Evolutionary conservation across 108 stramenopile genomes (phyloP), one percentile per base, ranked within the genome.

Genomic region (Nitzschia sp.): DNA sequence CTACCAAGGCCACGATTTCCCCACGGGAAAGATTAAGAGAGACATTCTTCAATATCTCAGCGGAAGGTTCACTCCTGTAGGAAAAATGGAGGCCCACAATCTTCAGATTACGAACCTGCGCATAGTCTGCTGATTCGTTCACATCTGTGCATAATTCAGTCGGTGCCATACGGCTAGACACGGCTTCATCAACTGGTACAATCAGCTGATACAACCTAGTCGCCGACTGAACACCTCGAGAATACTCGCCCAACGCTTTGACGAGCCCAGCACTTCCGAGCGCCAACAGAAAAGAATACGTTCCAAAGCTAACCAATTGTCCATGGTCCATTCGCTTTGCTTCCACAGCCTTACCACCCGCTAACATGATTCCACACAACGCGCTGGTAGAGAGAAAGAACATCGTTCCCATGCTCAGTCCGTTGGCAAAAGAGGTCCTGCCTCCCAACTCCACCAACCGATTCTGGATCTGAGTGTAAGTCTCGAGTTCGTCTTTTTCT

Each of bases 1-100:
- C 99, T 1, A 95, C 90, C 25, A 99, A 54, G 0, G 96, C 98
- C 23, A 97, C 79, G 51, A 95, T 89, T 32, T 91, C 72, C 24
- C 96, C 96, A 8, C 93, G 69, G 30, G 72, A 54, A 15, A 98
- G 69, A 26, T 58, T 36, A 18, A 99, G 64, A 13, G 88, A 83
- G 21, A 98, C 64, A 73, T 85, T 70, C 6, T 78, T 57, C 18
- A 99, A 68, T 17, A 95, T 89, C 3, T 49, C 4, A 31, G 68
- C 77, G 49, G 71, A 69, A 19, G 83, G 61, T 21, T 70, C 51
- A 23, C 82, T 70, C 36, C 65, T 71, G 63, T 90, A 95, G 15
- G 89, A 57, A 78, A 93, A 95, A 1, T 54, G 64, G 35, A 95
- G 83, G 9, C 82, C 74, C 1, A 85, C 77, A 33, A 95, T 36